These are phyloP conservation scores for Cadophora luteo-olivacea DNA, from an alignment of 2,329 filamentous ascomycete genomes.

Conservation along the genomic window DNA sequence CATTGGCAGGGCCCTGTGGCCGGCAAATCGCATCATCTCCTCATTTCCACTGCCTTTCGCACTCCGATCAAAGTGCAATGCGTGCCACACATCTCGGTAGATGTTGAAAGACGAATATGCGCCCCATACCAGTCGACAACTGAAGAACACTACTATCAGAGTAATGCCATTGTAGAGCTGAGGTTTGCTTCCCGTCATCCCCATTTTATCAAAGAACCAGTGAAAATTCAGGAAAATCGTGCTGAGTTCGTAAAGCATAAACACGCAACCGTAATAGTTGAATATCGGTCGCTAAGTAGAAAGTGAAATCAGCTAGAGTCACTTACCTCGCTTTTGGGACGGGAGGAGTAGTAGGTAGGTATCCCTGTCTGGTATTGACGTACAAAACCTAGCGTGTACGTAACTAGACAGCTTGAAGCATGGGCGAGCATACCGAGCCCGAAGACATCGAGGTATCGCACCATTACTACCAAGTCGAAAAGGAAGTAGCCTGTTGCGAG, in stretches of 20 bases:
- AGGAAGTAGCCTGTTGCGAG: slow-evolving; percentile 72
- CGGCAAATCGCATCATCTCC: slow-evolving; percentile 45
- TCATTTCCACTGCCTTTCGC: slow-evolving; percentile 46
- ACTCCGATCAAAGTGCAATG: slow-evolving; percentile 38
- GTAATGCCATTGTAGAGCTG: slow-evolving; percentile 81
- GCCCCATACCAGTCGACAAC: slow-evolving; percentile 78
- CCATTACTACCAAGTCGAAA: slow-evolving; percentile 36
- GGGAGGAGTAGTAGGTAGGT: too few species aligned
- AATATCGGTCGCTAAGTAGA: slow-evolving; percentile 72
- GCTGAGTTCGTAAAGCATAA: slow-evolving; percentile 87
- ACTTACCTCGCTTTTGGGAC: slow-evolving; percentile 17
- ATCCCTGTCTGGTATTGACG: slow-evolving; percentile 47
- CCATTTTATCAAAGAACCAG: slow-evolving; percentile 88
- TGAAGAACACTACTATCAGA: slow-evolving; percentile 76
- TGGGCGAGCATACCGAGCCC: slow-evolving; percentile 66
- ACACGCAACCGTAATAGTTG: slow-evolving; percentile 79
- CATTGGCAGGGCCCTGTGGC: slow-evolving; percentile 56
- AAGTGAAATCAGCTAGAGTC: slow-evolving; percentile 21
- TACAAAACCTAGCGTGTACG: slow-evolving; percentile 83
- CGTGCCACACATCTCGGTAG: slow-evolving; percentile 69
- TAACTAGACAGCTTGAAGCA: slow-evolving; percentile 66
- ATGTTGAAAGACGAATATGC: slow-evolving; percentile 72
- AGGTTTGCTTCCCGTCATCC: slow-evolving; percentile 73
- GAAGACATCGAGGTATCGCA: slow-evolving; percentile 67
- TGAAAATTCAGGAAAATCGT: slow-evolving; percentile 81